Base-by-base conservation (phyloP, 805 yeast species). In the Candida tammaniensis region DNA sequence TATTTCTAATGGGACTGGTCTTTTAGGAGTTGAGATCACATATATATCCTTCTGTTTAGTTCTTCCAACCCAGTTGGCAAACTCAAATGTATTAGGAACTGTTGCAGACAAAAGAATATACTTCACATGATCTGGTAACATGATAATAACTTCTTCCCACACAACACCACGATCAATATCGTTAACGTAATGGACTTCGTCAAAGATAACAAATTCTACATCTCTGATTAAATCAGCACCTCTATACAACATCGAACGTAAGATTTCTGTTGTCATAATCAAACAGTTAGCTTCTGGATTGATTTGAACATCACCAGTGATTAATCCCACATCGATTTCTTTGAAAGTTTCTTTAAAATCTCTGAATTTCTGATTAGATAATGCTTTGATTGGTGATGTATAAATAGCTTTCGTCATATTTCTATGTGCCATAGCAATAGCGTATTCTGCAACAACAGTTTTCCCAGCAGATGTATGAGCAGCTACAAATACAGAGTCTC, bases 401-500 rank as follows among this genome's bases (percentile, higher is more conserved):
- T 91, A 91, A 31, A 91, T 93, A 1, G 96, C 87, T 55, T 89
- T 91, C 8, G 98, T 91, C 96, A 89, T 89, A 55, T 93, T 91
- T 54, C 95, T 71, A 41, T 81, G 76, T 1, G 98, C 94, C 95
- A 91, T 82, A 3, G 98, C 96, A 57, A 91, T 93, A 3, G 98
- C 98, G 55, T 91, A 91, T 55, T 91, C 98, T 0, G 98, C 98
- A 17, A 93, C 96, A 3, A 91, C 98, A 0, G 98, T 91, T 54
- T 91, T 91, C 61, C 98, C 98, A 0, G 98, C 98, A 3, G 98
- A 91, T 0, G 98, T 91, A 58, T 91, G 98, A 0, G 99, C 99
- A 3, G 98, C 98, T 3, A 93, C 96, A 61, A 93, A 93, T 3
- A 93, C 99, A 6, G 98, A 91, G 53, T 93, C 98, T 24, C 98